These are phyloP conservation scores for Gynandropsis gynandra DNA, from an alignment of 345 rosid species.

Conservation along the genomic window DNA sequence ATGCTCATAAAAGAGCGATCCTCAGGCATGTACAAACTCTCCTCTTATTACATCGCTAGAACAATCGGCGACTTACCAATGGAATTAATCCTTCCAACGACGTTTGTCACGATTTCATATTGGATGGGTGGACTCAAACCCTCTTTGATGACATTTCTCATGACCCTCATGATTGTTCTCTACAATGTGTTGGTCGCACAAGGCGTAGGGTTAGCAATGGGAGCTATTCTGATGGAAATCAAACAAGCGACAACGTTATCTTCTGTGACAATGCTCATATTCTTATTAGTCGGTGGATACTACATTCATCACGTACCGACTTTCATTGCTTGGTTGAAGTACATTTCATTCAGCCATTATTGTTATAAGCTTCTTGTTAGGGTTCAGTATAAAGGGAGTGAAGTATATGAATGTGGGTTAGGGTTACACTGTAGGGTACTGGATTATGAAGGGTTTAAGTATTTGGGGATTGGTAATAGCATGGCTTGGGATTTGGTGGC, in stretches of 20 bases:
- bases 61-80: slow-evolving; percentile 83
- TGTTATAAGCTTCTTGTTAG: slow-evolving; percentile 79
- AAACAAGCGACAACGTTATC: slow-evolving; percentile 80
- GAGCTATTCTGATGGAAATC: slow-evolving; percentile 75
- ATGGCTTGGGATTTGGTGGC: slow-evolving; percentile 55
- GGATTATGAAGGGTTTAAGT: slow-evolving; percentile 64
- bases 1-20: slow-evolving; percentile 86
- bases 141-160: slow-evolving; percentile 46
- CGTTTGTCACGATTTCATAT: slow-evolving; percentile 60
- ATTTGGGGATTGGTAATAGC: slow-evolving; percentile 35
- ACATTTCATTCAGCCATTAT: slow-evolving; percentile 75
- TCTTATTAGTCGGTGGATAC: slow-evolving; percentile 79
- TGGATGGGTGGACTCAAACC: slow-evolving; percentile 99
- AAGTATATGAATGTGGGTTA: slow-evolving; percentile 51
- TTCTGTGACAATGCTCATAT: slow-evolving; percentile 77
- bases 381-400: slow-evolving; percentile 59
- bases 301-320: slow-evolving; percentile 75
- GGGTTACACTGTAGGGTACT: slow-evolving; percentile 53
- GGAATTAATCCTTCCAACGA: slow-evolving; percentile 89
- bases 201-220: slow-evolving; percentile 74
- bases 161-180: slow-evolving; percentile 61
- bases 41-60: slow-evolving; percentile 74
- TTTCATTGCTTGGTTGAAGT: slow-evolving; percentile 86
- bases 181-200: slow-evolving; percentile 82
- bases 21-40: slow-evolving; percentile 84